Evolutionary conservation across 495 filamentous ascomycete genomes (phyloP).

Genomic region (Schizothecium vesticola): DNA sequence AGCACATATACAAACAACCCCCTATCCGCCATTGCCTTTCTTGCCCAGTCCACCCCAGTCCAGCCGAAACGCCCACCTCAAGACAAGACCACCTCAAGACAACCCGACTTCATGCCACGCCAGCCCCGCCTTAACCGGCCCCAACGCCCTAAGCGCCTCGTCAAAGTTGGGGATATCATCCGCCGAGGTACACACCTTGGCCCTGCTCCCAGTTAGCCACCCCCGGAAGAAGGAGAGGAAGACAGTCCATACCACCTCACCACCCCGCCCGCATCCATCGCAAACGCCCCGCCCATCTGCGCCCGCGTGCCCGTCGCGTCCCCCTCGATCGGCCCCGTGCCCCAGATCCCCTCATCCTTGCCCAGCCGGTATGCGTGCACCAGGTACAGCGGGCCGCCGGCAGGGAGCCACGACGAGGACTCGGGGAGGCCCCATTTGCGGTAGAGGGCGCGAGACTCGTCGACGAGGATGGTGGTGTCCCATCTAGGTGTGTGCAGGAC

Average conservation of each 20-base stretch:
- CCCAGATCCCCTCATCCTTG: slow-evolving; percentile 52
- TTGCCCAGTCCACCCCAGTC: neutral
- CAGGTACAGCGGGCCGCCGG: slow-evolving; percentile 22
- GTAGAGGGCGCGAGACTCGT: slow-evolving; percentile 47
- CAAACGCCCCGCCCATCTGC: slow-evolving; percentile 55
- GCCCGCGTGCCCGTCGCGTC: slow-evolving; percentile 52
- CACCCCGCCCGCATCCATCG: slow-evolving; percentile 44
- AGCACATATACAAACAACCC: neutral
- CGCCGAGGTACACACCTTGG: slow-evolving; percentile 32
- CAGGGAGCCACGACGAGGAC: slow-evolving; percentile 47
- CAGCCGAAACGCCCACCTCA: neutral
- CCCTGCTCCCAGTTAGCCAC: slow-evolving; percentile 12
- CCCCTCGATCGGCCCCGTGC: slow-evolving; percentile 23
- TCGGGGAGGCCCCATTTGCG: slow-evolving; percentile 51
- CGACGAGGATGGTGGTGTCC: slow-evolving; percentile 49
- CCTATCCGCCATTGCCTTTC: neutral
- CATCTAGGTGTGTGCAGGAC: too few species aligned
- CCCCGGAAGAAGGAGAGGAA: neutral
- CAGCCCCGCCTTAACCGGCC: slow-evolving; percentile 1
- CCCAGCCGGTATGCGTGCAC: slow-evolving; percentile 44
- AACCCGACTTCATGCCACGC: slow-evolving; percentile 17
- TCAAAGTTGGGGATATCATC: slow-evolving; percentile 48
- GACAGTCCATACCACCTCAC: slow-evolving; percentile 36
- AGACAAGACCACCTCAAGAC: neutral
- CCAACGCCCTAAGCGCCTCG: slow-evolving; percentile 37